Conservation (phyloP, 2,329 filamentous ascomycete genomes). For the Ascochyta koolunga region DNA sequence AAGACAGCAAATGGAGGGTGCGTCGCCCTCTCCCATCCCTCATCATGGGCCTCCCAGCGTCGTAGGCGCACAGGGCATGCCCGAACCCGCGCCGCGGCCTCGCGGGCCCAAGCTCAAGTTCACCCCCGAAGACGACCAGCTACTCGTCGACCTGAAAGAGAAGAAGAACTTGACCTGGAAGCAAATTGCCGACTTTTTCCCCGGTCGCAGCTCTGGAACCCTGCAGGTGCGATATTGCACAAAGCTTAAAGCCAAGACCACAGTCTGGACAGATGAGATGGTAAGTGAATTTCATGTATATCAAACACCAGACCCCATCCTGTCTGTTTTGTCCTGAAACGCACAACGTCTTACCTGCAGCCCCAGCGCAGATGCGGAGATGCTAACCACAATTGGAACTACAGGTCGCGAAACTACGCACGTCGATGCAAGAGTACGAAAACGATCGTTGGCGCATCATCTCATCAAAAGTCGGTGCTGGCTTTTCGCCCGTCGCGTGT, state of each 20-base stretch:
- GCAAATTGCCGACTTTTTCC: conserved; percentile 96
- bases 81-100: conserved; percentile 77
- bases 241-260: conserved; percentile 92
- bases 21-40: conserved; percentile 43
- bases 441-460: conserved; percentile 93
- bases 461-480: conserved; percentile 86
- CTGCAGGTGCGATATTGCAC: conserved; percentile 94
- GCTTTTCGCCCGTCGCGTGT: conserved; percentile 86
- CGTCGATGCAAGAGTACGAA: conserved; percentile 81
- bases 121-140: conserved; percentile 86
- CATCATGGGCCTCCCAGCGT: conserved; percentile 76
- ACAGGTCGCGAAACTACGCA: conserved; percentile 78
- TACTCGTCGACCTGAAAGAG: conserved; percentile 89
- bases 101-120: conserved; percentile 92
- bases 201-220: conserved; percentile 86
- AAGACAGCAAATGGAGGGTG: conserved; percentile 61
- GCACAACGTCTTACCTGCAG: conserved; percentile 41
- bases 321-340: conserved; percentile 36
- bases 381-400: conserved; percentile 43
- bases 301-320: conserved; percentile 4
- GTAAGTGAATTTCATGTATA: conserved; percentile 59
- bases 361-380: conserved; percentile 31
- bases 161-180: conserved; percentile 96
- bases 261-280: conserved; percentile 91
- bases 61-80: conserved; percentile 87